These are phyloP conservation scores for Barnettozyma pratensis DNA, from an alignment of 805 yeast genomes.

Conservation along the genomic window DNA sequence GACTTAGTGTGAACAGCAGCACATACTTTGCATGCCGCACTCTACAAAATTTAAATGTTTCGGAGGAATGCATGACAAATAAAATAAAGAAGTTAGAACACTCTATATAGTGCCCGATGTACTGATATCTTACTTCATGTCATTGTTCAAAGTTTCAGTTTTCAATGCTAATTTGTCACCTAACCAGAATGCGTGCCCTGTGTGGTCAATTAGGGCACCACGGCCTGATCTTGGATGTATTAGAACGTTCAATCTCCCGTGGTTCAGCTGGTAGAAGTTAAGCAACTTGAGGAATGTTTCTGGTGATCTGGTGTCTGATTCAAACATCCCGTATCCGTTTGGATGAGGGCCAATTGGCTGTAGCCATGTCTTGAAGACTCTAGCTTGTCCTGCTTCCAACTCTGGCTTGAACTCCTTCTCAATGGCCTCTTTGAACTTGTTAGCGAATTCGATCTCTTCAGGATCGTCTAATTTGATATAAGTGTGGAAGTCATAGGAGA, in stretches of 20 bases:
- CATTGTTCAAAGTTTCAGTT: neutral
- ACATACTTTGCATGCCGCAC: too few species aligned
- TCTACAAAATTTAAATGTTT: too few species aligned
- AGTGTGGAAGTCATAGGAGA: conserved; percentile 51
- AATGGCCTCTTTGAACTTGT: conserved; percentile 35
- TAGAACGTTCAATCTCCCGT: conserved; percentile 45
- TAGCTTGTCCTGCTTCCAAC: conserved; percentile 31
- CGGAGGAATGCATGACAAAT: neutral
- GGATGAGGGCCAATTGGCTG: conserved; percentile 57
- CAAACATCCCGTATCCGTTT: conserved; percentile 45
- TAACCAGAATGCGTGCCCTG: conserved; percentile 51
- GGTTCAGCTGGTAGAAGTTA: conserved; percentile 48
- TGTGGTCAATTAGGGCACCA: conserved; percentile 40
- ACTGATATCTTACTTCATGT: neutral
- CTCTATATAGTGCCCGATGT: neutral
- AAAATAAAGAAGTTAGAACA: neutral
- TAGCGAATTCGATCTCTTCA: conserved; percentile 31
- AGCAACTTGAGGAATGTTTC: conserved; percentile 39
- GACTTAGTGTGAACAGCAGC: too few species aligned
- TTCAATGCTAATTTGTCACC: conserved; percentile 36
- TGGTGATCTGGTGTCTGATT: conserved; percentile 44
- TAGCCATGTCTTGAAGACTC: conserved; percentile 42
- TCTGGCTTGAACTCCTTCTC: conserved; percentile 38
- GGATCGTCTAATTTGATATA: conserved; percentile 34
- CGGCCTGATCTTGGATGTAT: conserved; percentile 48